Conservation (phyloP, 805 yeast genomes). For the Saccharomycopsis schoenii region DNA sequence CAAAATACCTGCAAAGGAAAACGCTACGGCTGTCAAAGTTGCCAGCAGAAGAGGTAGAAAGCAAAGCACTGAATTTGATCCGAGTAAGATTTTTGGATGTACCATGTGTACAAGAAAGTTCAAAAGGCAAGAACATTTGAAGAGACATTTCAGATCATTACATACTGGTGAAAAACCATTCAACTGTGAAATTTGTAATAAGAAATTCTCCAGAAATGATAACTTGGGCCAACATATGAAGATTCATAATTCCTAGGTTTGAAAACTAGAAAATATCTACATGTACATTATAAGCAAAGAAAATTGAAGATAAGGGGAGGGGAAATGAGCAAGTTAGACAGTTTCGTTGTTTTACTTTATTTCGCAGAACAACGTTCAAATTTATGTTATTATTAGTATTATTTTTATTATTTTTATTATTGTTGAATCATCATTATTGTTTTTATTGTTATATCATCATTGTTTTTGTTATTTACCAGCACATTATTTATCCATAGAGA, state of each 20-base stretch:
- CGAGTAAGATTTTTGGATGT: slow-evolving; percentile 51
- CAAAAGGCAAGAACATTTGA: slow-evolving; percentile 68
- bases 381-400: no score
- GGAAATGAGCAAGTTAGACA: no score
- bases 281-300: neutral
- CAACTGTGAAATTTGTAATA: slow-evolving; percentile 49
- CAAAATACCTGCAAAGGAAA: neutral
- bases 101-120: slow-evolving; percentile 55
- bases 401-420: no score
- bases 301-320: neutral
- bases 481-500: neutral
- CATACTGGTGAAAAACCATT: slow-evolving; percentile 69
- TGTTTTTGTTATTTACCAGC: neutral
- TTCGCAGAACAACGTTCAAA: no score
- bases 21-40: slow-evolving; percentile 22
- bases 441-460: neutral
- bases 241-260: slow-evolving; percentile 31
- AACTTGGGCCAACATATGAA: slow-evolving; percentile 59
- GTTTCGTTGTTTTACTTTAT: no score
- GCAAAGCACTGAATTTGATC: slow-evolving; percentile 51
- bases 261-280: neutral
- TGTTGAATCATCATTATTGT: neutral
- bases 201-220: slow-evolving; percentile 58
- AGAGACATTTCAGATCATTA: slow-evolving; percentile 62
- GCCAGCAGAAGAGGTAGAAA: slow-evolving; percentile 53